Evolutionary conservation across 495 filamentous ascomycete genomes (phyloP), one percentile per base, ranked within the genome.

Genomic region (Daldinia grandis): DNA sequence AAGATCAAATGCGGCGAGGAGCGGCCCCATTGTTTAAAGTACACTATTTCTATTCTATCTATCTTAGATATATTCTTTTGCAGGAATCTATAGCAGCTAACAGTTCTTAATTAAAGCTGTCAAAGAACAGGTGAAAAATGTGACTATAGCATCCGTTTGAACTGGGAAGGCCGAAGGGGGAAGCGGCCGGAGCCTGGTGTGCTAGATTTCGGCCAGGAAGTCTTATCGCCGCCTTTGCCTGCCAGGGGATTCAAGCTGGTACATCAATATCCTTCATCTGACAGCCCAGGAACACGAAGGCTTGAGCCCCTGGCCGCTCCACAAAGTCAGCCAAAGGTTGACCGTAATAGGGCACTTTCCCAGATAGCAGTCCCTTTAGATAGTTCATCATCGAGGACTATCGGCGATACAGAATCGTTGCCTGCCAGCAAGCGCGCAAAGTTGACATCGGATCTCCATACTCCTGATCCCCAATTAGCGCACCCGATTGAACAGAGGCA

Each of bases 1-100:
- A 97, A 95, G 77, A 89, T 95, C 68, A 95, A 97, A 82, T 95
- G 93, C 76, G 93, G 91, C 19, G 93, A 96, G 76, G 90, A 92
- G 75, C 92, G 91, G 72, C 93, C 93, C 9, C 78, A 80, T 74
- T 97, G 93, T 77, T 74, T 86, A 56, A 94, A 94, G 78, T 80
- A 80, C 50, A 59, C 19, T 42, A 17, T 37, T 68, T 58, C 53
- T 58, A 47, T 58, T 70, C 50, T 33, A 19, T 70, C 50, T 33
- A 19, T 62, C 53, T 61, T n/a, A 27, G 14, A 28, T 61, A 5
- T 24, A 42, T 37, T 19, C 58, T 47, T 30, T 25, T 30, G 25
- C 33, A 40, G 58, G 35, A 54, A 19, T 58, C 37, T 42, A n/a
- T 17, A 8, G 30, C 24, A 30, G 67, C 75, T 76, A 72, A 77